These are phyloP conservation scores for Tolypocladium album DNA, from an alignment of 2,329 filamentous ascomycete species.

Conservation along the genomic window DNA sequence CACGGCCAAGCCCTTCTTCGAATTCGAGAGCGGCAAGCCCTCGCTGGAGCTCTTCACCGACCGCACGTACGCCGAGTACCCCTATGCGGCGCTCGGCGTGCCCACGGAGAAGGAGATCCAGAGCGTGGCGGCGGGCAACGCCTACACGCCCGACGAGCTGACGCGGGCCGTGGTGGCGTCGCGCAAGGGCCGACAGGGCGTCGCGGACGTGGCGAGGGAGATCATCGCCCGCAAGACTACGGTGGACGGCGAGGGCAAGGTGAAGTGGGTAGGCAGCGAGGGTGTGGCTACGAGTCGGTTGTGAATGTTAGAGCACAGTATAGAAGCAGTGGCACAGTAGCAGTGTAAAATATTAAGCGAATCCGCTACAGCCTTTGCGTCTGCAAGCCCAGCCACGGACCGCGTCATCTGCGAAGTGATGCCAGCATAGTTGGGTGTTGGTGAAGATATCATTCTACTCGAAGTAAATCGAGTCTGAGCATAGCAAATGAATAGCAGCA, in stretches of 20 bases:
- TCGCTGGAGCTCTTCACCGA: constrained; percentile 51
- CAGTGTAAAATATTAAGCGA: neutral
- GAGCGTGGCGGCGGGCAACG: constrained; percentile 27
- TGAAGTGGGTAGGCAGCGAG: constrained; percentile 24
- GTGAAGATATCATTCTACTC: too few species aligned
- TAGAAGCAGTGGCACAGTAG: neutral
- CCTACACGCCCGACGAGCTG: constrained; percentile 43
- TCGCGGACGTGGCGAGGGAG: constrained; percentile 57
- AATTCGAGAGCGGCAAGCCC: constrained; percentile 25
- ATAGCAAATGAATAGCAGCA: neutral
- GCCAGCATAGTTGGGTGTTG: neutral
- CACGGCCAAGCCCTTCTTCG: constrained; percentile 60
- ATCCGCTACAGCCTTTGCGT: neutral
- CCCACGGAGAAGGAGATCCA: constrained; percentile 58
- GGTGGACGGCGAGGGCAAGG: constrained; percentile 31
- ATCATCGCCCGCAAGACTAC: constrained; percentile 54
- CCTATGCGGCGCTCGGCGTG: constrained; percentile 57
- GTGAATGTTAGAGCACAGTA: constrained; percentile 8
- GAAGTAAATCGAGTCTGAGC: neutral
- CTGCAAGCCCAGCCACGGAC: too few species aligned
- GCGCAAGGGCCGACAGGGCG: constrained; percentile 56
- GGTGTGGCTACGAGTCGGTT: constrained; percentile 19
- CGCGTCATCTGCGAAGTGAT: neutral
- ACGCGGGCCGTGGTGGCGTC: constrained; percentile 49
- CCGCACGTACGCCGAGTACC: constrained; percentile 61